A percentile compares a stretch with the other conserved stretches of the same genome.
These are phyloP conservation scores for Ogataea nitratoaversa DNA, from an alignment of 805 yeast genomes.

Conservation along the genomic window DNA sequence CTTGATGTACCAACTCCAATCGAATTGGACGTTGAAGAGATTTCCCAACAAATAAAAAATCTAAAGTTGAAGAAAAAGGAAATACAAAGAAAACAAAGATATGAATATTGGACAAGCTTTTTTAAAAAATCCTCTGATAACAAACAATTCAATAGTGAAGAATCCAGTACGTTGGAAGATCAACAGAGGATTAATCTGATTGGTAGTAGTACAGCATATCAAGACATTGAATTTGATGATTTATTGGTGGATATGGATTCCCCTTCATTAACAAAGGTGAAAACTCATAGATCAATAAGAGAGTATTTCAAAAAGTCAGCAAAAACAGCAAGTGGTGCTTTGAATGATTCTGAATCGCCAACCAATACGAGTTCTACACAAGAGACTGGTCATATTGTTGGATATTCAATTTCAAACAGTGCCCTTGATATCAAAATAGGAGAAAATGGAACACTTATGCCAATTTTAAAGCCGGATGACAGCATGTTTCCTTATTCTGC, in stretches of 20 bases:
- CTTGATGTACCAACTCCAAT: slow-evolving; percentile 5
- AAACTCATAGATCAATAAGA: not conserved
- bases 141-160: not conserved
- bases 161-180: not conserved
- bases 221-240: not conserved
- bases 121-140: not conserved
- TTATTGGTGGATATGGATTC: not conserved
- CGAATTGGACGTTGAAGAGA: slow-evolving; percentile 9
- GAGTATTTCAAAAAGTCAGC: not conserved
- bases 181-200: not conserved
- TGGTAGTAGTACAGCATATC: not conserved
- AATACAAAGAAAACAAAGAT: slow-evolving; percentile 10
- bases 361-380: no score
- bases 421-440: no score
- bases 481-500: no score
- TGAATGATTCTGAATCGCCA: no score
- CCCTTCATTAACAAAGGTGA: not conserved
- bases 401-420: no score
- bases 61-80: slow-evolving; percentile 14
- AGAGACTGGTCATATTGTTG: no score
- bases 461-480: no score
- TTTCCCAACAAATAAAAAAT: slow-evolving; percentile 10
- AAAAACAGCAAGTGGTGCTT: not conserved
- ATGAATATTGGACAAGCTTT: slow-evolving; percentile 6
- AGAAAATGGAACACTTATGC: no score